Evolutionary conservation across 768 basidiomycete species (phyloP).

Genomic region (Leccinum broughii): DNA sequence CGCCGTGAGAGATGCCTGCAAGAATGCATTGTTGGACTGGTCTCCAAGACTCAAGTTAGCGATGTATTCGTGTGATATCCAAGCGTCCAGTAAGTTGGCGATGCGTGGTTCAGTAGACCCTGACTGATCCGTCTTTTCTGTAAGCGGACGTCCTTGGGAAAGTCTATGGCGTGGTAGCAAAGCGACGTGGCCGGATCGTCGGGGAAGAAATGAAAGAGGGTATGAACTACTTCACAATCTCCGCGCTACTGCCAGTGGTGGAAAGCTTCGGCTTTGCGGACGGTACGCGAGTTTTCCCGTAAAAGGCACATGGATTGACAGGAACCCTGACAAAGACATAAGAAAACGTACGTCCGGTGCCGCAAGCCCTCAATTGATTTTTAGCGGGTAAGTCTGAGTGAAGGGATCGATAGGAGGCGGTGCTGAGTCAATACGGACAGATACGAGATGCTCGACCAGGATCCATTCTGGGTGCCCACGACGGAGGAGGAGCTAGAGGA

Average conservation of each 20-base stretch:
- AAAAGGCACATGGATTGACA: conserved; percentile 10
- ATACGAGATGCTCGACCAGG: conserved; percentile 90
- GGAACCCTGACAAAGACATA: conserved; percentile 60
- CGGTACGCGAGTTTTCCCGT: conserved; percentile 48
- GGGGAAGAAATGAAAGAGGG: conserved; percentile 99
- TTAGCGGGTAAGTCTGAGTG: conserved; percentile 70
- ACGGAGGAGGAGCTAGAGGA: conserved; percentile 97
- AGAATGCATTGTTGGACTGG: conserved; percentile 92
- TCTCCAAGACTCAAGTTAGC: conserved; percentile 95
- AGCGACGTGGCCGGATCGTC: conserved; percentile 87
- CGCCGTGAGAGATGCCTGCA: conserved; percentile 84
- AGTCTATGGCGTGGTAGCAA: conserved; percentile 93
- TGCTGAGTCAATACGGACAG: conserved; percentile 40
- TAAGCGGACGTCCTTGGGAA: conserved; percentile 96
- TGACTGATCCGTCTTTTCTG: conserved; percentile 10
- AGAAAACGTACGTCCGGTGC: conserved; percentile 95
- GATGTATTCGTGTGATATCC: conserved; percentile 99
- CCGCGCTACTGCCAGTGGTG: conserved; percentile 89
- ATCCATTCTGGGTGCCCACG: conserved; percentile 98
- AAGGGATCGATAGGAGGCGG: not conserved
- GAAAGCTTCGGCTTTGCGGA: conserved; percentile 98
- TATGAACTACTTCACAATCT: conserved; percentile 90
- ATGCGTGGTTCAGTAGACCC: not conserved
- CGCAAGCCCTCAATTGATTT: conserved; percentile 95
- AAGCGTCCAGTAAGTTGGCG: conserved; percentile 81